These are phyloP conservation scores for Saraca asoca DNA, from an alignment of 331 rosid species.

Conservation along the genomic window DNA sequence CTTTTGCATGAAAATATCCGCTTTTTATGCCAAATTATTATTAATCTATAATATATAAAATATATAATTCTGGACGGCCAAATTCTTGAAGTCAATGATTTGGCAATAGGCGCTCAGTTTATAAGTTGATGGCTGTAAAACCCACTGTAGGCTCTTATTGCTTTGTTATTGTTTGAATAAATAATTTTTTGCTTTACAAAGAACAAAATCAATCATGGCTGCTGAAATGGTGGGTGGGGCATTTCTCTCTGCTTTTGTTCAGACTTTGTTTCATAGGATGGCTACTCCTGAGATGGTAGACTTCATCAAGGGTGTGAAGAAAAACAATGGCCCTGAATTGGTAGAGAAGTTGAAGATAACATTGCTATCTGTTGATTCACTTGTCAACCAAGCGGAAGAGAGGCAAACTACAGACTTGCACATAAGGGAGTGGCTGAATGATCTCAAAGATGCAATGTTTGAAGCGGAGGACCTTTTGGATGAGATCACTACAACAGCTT, in stretches of 20 bases:
- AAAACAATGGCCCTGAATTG: background rate
- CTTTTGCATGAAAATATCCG: no score
- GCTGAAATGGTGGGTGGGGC: slow-evolving; percentile 36
- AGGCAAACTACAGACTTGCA: background rate
- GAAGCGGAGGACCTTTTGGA: slow-evolving; percentile 37
- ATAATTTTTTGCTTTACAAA: background rate
- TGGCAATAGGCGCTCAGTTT: no score
- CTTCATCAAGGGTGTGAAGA: slow-evolving; percentile 21
- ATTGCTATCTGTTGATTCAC: background rate
- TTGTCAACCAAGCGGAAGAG: slow-evolving; percentile 36
- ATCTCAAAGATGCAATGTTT: slow-evolving; percentile 30
- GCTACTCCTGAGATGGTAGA: slow-evolving; percentile 21
- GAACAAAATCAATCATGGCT: slow-evolving; percentile 9
- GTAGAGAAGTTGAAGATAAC: background rate
- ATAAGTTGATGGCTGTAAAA: no score
- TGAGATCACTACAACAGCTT: slow-evolving; percentile 18
- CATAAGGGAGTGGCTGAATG: slow-evolving; percentile 18
- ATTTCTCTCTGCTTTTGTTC: slow-evolving; percentile 27
- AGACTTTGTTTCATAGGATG: slow-evolving; percentile 18
- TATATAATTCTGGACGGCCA: no score
- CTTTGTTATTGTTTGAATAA: background rate
- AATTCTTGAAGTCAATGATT: no score
- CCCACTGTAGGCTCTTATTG: no score
- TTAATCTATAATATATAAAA: no score
- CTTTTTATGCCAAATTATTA: no score